These are phyloP conservation scores for Tetrahymena thermophila DNA, from an alignment of 73 alveolate genomes.

Conservation along the genomic window DNA sequence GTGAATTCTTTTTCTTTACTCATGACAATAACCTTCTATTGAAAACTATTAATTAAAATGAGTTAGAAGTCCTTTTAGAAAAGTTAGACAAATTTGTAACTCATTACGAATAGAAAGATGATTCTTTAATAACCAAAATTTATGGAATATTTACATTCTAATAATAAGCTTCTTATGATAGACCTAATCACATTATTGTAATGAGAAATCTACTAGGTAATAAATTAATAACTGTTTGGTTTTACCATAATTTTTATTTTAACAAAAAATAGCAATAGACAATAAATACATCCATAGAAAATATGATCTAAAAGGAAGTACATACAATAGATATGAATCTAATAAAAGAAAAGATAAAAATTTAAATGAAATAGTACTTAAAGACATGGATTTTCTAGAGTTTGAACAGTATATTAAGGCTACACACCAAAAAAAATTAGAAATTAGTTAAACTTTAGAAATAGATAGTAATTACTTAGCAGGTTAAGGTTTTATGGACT, in stretches of 20 bases:
- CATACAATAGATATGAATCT: slow-evolving; percentile 47
- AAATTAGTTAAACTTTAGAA: slow-evolving; percentile 20
- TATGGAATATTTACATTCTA: slow-evolving; percentile 53
- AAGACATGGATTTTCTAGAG: slow-evolving; percentile 44
- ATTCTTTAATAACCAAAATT: slow-evolving; percentile 50
- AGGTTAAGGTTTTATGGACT: slow-evolving; percentile 51
- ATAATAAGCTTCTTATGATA: slow-evolving; percentile 47
- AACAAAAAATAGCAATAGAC: slow-evolving; percentile 44
- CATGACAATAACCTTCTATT: slow-evolving; percentile 53
- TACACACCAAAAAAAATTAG: slow-evolving; percentile 24
- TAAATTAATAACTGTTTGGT: not conserved
- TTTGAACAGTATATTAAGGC: slow-evolving; percentile 46
- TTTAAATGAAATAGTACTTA: slow-evolving; percentile 46
- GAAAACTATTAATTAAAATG: slow-evolving; percentile 47
- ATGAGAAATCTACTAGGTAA: not conserved
- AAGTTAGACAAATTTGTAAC: slow-evolving; percentile 35
- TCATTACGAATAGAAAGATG: slow-evolving; percentile 37
- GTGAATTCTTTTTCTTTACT: slow-evolving; percentile 56
- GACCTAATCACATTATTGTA: not conserved
- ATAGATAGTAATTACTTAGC: slow-evolving; percentile 39
- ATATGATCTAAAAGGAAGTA: slow-evolving; percentile 58
- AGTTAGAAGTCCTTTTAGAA: slow-evolving; percentile 28
- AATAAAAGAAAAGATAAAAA: slow-evolving; percentile 50
- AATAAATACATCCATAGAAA: slow-evolving; percentile 47
- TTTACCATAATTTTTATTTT: not conserved